phyloP scores from a whole-genome alignment of 371 early-diverging fungal species.

The Lichtheimia corymbifera region DNA sequence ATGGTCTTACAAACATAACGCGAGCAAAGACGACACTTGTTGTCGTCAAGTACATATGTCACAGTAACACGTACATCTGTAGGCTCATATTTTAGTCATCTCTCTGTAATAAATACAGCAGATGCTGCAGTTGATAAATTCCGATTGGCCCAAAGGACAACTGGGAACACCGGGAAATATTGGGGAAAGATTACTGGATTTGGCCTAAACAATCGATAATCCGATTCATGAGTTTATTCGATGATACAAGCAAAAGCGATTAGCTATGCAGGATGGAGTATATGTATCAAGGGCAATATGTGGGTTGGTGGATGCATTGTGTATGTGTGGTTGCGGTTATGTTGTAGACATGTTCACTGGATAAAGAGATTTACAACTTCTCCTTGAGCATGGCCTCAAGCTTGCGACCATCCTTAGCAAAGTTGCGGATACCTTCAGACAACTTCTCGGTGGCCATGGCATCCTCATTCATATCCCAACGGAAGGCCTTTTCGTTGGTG shows the following conservation, averaged over 20 bases:
- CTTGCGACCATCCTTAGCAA: slow-evolving; percentile 90
- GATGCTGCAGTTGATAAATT: too few relatives aligned
- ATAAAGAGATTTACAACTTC: slow-evolving; percentile 1
- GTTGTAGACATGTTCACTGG: neutral
- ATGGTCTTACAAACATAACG: too few relatives aligned
- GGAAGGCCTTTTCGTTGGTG: slow-evolving; percentile 82
- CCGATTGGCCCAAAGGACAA: neutral
- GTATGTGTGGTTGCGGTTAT: too few relatives aligned
- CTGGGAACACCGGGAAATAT: slow-evolving; percentile 1
- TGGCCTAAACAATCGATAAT: too few relatives aligned
- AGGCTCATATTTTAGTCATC: too few relatives aligned
- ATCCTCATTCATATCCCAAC: slow-evolving; percentile 97
- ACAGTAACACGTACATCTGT: too few relatives aligned
- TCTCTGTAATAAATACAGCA: too few relatives aligned
- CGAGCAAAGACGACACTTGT: too few relatives aligned
- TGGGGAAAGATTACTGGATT: neutral
- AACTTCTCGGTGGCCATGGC: slow-evolving; percentile 98
- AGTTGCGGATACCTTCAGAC: slow-evolving; percentile 95
- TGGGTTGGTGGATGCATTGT: too few relatives aligned
- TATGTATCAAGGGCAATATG: too few relatives aligned
- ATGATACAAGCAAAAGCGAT: neutral
- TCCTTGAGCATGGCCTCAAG: slow-evolving; percentile 34
- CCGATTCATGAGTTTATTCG: neutral
- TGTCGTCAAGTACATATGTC: too few relatives aligned
- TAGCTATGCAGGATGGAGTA: too few relatives aligned